phyloP scores from a whole-genome alignment of 768 basidiomycete genomes.

The Phlebiopsis flavidoalba region DNA sequence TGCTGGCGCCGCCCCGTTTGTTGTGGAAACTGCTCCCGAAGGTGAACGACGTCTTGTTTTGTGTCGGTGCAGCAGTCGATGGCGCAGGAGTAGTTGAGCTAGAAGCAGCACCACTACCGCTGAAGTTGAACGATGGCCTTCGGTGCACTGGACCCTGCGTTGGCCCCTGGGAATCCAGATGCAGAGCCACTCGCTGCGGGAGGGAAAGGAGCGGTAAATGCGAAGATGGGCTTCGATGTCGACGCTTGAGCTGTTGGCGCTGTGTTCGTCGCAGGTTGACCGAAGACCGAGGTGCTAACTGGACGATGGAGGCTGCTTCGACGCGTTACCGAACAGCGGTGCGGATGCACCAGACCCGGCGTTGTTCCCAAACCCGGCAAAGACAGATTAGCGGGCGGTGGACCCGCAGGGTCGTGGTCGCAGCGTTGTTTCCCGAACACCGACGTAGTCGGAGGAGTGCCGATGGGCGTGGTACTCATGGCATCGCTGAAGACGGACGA shows the following conservation, averaged over 20 bases:
- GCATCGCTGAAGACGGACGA: not conserved
- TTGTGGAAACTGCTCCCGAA: not conserved
- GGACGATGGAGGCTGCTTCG: not conserved
- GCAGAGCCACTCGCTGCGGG: not conserved
- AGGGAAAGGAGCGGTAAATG: not conserved
- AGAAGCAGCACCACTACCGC: not conserved
- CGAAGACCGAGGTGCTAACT: not conserved
- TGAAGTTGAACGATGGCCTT: constrained; percentile 2
- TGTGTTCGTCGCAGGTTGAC: not conserved
- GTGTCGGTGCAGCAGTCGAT: not conserved
- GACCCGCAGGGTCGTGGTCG: constrained; percentile 12
- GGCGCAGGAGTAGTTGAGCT: not conserved
- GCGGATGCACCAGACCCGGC: not conserved
- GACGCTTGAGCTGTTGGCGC: not conserved
- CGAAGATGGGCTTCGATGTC: not conserved
- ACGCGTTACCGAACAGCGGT: constrained; percentile 1
- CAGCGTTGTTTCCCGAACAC: constrained; percentile 5
- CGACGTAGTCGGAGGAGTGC: not conserved
- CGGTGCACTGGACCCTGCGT: not conserved
- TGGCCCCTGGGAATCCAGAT: not conserved
- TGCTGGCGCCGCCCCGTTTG: not conserved
- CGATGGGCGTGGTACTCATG: not conserved
- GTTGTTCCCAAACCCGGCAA: constrained; percentile 7
- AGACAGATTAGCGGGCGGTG: constrained; percentile 2
- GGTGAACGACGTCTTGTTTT: not conserved